These are phyloP conservation scores for Tricholoma sp. DNA, from an alignment of 768 basidiomycete species.

Conservation along the genomic window DNA sequence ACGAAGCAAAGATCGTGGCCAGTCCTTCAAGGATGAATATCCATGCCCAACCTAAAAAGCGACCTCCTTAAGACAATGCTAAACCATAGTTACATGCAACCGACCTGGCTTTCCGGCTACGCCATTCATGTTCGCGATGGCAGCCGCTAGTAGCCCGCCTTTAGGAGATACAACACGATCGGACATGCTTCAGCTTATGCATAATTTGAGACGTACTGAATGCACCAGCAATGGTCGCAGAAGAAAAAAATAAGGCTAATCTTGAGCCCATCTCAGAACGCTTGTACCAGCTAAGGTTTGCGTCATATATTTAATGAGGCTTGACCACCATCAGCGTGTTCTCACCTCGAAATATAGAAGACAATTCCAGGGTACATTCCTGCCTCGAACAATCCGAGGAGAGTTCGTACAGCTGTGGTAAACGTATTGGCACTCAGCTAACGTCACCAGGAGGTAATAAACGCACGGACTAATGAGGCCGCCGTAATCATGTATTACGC, in stretches of 20 bases:
- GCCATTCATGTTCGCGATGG: conserved; percentile 68
- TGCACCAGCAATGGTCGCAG: conserved; percentile 74
- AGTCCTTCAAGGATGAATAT: conserved; percentile 75
- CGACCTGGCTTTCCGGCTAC: conserved; percentile 53
- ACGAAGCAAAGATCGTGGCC: conserved; percentile 53
- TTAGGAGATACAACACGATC: background rate
- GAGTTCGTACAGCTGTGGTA: conserved; percentile 46
- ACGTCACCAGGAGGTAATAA: background rate
- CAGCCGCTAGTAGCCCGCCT: conserved; percentile 64
- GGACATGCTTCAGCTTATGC: background rate
- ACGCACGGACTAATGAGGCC: conserved; percentile 48
- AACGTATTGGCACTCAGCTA: background rate
- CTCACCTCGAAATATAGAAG: conserved; percentile 57
- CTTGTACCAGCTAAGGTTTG: conserved; percentile 65
- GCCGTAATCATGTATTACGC: conserved; percentile 54
- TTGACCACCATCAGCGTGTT: background rate
- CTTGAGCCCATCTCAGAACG: conserved; percentile 70
- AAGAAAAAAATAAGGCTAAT: conserved; percentile 72
- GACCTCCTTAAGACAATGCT: background rate
- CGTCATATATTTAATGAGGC: background rate
- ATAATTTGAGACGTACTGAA: conserved; percentile 42
- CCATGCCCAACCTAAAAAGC: conserved; percentile 50
- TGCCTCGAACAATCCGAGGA: conserved; percentile 65
- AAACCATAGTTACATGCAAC: conserved; percentile 37
- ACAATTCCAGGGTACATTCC: conserved; percentile 52